A percentile compares a stretch with the other conserved stretches of the same genome.
phyloP scores from a whole-genome alignment of 2,329 filamentous ascomycete genomes.

The Scytalidium lignicola region DNA sequence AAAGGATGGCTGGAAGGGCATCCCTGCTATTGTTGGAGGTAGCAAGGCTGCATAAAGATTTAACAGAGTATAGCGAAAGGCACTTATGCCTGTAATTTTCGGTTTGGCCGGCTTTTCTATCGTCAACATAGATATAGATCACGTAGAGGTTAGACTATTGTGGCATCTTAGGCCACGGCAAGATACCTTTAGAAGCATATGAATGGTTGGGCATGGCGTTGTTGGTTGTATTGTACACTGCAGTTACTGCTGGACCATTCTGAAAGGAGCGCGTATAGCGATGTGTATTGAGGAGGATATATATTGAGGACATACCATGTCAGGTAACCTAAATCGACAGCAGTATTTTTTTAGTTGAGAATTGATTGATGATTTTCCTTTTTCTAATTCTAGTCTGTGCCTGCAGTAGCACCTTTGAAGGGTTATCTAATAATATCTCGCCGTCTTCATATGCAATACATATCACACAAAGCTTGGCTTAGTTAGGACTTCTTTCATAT shows the following conservation, averaged over 20 bases:
- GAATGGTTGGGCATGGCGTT: not conserved
- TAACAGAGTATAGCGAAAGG: not conserved
- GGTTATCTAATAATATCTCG: no score
- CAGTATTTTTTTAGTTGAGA: not conserved
- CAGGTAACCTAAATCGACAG: not conserved
- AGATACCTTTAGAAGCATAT: not conserved
- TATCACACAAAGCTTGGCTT: no score
- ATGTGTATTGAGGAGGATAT: not conserved
- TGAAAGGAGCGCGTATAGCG: not conserved
- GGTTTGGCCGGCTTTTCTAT: not conserved
- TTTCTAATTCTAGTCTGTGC: no score
- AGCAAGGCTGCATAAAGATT: slow-evolving; percentile 1
- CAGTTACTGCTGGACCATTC: not conserved
- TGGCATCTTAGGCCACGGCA: not conserved
- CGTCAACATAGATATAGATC: not conserved
- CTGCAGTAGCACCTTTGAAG: no score
- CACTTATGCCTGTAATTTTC: not conserved
- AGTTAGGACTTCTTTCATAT: no score
- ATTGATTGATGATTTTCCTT: not conserved
- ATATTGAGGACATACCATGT: not conserved
- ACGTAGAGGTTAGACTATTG: not conserved
- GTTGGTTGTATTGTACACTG: not conserved
- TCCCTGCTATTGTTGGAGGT: slow-evolving; percentile 24
- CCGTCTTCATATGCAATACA: no score
- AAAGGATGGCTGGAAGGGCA: slow-evolving; percentile 21